These are phyloP conservation scores for Curvularia hawaiiensis DNA, from an alignment of 2,329 filamentous ascomycete genomes.

Conservation along the genomic window DNA sequence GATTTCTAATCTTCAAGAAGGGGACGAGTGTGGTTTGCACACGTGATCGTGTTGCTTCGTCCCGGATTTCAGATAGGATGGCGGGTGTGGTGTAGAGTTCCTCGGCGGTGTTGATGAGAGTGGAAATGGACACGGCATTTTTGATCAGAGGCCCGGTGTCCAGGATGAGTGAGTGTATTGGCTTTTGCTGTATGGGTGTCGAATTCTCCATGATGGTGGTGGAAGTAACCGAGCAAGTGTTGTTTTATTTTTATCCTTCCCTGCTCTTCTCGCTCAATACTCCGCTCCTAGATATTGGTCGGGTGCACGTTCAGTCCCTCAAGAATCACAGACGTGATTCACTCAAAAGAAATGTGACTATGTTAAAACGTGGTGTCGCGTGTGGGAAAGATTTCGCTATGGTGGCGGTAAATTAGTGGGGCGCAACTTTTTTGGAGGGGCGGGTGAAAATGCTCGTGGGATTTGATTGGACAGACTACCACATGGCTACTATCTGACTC, in stretches of 20 bases:
- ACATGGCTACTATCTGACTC: neutral
- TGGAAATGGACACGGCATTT: conserved; percentile 85
- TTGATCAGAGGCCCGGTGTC: conserved; percentile 94
- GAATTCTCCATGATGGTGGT: conserved; percentile 2
- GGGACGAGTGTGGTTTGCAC: conserved; percentile 85
- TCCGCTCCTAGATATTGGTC: neutral
- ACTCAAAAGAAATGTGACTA: conserved; percentile 2
- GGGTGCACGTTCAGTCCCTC: neutral
- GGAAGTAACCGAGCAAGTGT: neutral
- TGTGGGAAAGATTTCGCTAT: conserved; percentile 23
- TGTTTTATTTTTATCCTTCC: neutral
- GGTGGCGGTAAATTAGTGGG: conserved; percentile 23
- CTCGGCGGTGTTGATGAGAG: conserved; percentile 77
- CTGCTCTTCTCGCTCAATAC: neutral
- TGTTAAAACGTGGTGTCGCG: conserved; percentile 1
- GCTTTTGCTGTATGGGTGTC: conserved; percentile 56
- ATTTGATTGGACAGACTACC: conserved; percentile 14
- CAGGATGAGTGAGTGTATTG: conserved; percentile 81
- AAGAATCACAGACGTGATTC: neutral
- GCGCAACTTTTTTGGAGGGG: conserved; percentile 16
- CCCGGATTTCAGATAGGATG: conserved; percentile 85
- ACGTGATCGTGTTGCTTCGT: conserved; percentile 77
- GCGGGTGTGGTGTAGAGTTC: conserved; percentile 71
- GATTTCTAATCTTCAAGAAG: conserved; percentile 78
- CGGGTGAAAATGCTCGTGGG: conserved; percentile 1